Conservation (phyloP, 352 stramenopile species). For the Phytophthora sp. region DNA sequence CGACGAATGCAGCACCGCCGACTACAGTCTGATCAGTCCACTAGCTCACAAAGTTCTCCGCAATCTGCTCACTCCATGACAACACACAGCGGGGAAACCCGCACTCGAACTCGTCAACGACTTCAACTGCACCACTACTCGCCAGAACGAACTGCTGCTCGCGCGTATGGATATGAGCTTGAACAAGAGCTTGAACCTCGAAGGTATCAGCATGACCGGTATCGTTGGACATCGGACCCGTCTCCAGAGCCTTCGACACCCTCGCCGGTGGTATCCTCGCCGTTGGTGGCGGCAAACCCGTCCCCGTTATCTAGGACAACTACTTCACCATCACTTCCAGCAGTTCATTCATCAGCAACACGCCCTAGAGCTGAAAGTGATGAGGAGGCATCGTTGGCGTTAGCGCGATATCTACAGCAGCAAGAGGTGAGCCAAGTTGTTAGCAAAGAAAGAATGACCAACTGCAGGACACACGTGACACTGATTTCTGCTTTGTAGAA, state of each 20-base stretch:
- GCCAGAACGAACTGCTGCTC: slow-evolving; percentile 31
- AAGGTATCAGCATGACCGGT: slow-evolving; percentile 23
- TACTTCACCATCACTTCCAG: slow-evolving; percentile 12
- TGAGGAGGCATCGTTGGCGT: slow-evolving; percentile 70
- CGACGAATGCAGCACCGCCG: slow-evolving; percentile 5
- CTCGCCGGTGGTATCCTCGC: slow-evolving; percentile 19
- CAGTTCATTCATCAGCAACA: slow-evolving; percentile 23
- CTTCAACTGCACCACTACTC: slow-evolving; percentile 25
- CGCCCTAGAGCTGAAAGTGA: slow-evolving; percentile 31
- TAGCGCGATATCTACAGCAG: slow-evolving; percentile 72
- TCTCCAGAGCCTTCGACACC: slow-evolving; percentile 14
- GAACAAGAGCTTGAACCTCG: slow-evolving; percentile 37
- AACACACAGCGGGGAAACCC: slow-evolving; percentile 12
- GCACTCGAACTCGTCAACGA: slow-evolving; percentile 21
- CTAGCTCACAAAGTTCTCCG: slow-evolving; percentile 19
- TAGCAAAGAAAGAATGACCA: not conserved
- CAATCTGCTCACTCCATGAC: slow-evolving; percentile 20
- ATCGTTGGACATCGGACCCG: slow-evolving; percentile 26
- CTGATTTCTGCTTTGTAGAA: slow-evolving; percentile 46
- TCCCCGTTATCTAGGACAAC: slow-evolving; percentile 20
- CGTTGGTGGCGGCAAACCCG: slow-evolving; percentile 14
- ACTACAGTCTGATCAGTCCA: slow-evolving; percentile 12
- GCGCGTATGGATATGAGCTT: slow-evolving; percentile 34
- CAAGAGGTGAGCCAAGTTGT: slow-evolving; percentile 50
- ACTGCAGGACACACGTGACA: slow-evolving; percentile 1